Base-by-base conservation (phyloP, 2,329 filamentous ascomycete genomes). In the Beauveria scarabaeidicola region DNA sequence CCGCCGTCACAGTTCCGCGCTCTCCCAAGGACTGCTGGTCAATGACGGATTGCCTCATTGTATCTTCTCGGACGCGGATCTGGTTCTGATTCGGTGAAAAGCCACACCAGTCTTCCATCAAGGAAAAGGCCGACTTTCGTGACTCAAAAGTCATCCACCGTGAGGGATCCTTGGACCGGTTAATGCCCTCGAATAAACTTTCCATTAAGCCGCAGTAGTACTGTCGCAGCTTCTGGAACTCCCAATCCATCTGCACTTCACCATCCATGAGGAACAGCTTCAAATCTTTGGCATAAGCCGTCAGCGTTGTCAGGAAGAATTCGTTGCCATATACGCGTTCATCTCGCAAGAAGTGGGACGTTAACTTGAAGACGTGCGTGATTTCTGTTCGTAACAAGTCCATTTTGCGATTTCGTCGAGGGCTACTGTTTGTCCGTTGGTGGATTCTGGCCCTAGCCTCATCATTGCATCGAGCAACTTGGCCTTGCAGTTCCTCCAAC, bases 91-190 rank as follows among this genome's bases (percentile, higher is more conserved):
- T 96, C 0, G 92, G 91, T 8, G 92, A 96, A 71, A 95, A 97
- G 2, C 94, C 94, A 70, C 94, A 99, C 95, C 95, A 99, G 64
- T 97, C 93, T 73, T 99, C 94, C 92, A 99, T 97, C 52, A 99
- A 77, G 0, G 92, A 87, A 69, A 99, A 99, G 0, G 93, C 89
- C 5, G 94, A 97, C 70, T 97, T 96, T 44, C 95, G 82, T 13
- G 92, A 90, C 71, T 99, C 94, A 68, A 99, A 99, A 0, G 94
- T 92, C 84, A 99, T 94, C 93, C 94, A 99, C 36, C 91, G 83
- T 5, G 90, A 87, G 1, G 91, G 89, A 62, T 97, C 90, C 62
- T 86, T 86, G 0, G 91, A 91, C 55, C 87, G 83, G 66, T 93
- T 94, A 66, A 97, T 91, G 6, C 90, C 91, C 66, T 96, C 90